Evolutionary conservation across 2,329 filamentous ascomycete species (phyloP).

Genomic region (Thielaviopsis ethacetica): DNA sequence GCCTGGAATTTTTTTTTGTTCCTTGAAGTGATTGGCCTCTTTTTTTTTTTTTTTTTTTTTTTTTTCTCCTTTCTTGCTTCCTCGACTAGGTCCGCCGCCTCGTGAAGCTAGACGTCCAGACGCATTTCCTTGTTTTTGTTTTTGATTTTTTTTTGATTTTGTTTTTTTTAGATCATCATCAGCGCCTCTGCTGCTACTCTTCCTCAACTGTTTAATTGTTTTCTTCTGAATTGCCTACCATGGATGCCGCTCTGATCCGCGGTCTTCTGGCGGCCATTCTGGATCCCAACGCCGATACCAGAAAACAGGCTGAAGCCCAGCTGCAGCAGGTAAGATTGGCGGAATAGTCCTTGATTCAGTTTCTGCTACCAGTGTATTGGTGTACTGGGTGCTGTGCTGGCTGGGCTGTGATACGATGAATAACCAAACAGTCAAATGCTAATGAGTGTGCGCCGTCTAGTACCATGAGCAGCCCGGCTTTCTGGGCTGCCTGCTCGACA

Average conservation of each 20-base stretch:
- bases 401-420: background rate
- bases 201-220: background rate
- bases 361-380: background rate
- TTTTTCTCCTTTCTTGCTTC: background rate
- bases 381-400: background rate
- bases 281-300: constrained; percentile 55
- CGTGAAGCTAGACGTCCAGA: constrained; percentile 8
- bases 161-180: background rate
- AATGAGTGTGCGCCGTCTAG: constrained; percentile 28
- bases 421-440: background rate
- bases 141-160: background rate
- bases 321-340: constrained; percentile 54
- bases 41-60: constrained; percentile 1
- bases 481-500: constrained; percentile 75
- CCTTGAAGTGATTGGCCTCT: constrained; percentile 4
- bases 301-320: constrained; percentile 63
- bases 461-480: constrained; percentile 85
- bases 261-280: constrained; percentile 64
- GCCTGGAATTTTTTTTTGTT: background rate
- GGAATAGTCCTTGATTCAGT: background rate
- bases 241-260: constrained; percentile 62
- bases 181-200: background rate
- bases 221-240: constrained; percentile 22
- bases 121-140: constrained; percentile 1
- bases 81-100: constrained; percentile 8